Conservation (phyloP, 2,329 filamentous ascomycete species). For the Corniculantispora saksenae region DNA sequence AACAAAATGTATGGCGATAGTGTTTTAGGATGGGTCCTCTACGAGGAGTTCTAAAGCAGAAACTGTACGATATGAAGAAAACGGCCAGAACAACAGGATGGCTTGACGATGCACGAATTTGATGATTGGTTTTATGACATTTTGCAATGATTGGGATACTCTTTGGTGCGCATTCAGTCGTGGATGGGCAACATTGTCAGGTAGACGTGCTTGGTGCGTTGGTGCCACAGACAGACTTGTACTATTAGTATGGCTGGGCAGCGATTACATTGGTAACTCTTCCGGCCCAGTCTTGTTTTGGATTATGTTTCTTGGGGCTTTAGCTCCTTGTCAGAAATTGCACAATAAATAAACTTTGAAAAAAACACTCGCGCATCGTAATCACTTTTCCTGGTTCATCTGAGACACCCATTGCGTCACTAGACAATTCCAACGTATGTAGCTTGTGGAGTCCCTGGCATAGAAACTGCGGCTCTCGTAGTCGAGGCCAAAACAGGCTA, state of each 20-base stretch:
- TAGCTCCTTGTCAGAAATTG: neutral
- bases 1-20: neutral
- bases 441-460: neutral
- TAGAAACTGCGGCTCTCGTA: neutral
- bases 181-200: no score
- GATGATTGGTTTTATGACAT: neutral
- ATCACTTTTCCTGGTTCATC: neutral
- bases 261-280: neutral
- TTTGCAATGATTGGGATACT: neutral
- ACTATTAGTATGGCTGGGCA: no score
- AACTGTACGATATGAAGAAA: neutral
- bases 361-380: neutral
- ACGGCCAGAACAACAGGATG: neutral
- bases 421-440: neutral
- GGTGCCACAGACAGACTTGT: no score
- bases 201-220: no score
- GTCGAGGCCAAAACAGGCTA: neutral
- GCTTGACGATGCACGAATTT: neutral
- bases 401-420: neutral
- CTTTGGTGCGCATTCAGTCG: no score
- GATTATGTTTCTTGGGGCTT: neutral
- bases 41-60: constrained; percentile 1
- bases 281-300: neutral
- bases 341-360: neutral
- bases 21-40: constrained; percentile 7